phyloP scores from a whole-genome alignment of 2,329 filamentous ascomycete genomes.

The Acephala macrosclerotiorum region DNA sequence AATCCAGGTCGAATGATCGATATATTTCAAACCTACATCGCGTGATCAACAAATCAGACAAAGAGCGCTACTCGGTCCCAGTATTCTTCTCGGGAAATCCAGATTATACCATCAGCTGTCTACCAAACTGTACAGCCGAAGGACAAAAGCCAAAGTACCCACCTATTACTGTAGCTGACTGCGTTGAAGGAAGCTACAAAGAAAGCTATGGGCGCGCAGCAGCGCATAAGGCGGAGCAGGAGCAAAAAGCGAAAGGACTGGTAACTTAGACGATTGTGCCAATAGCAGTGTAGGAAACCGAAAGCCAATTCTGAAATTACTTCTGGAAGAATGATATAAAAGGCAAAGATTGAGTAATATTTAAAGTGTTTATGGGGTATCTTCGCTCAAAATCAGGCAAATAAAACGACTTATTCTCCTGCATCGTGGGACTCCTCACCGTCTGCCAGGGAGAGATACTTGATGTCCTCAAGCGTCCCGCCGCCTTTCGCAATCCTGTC shows the following conservation, averaged over 20 bases:
- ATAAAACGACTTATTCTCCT: background rate
- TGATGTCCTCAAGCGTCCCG: constrained; percentile 31
- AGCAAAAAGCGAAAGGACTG: background rate
- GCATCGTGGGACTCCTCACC: background rate
- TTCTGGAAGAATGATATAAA: background rate
- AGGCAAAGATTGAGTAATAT: background rate
- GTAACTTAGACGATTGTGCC: background rate
- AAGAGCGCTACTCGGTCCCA: constrained; percentile 16
- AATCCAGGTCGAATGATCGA: constrained; percentile 14
- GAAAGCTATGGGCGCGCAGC: constrained; percentile 53
- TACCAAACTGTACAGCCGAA: constrained; percentile 49
- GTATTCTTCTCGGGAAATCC: constrained; percentile 51
- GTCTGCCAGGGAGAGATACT: constrained; percentile 22
- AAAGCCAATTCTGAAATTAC: background rate
- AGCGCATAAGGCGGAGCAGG: constrained; percentile 45
- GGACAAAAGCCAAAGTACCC: constrained; percentile 49
- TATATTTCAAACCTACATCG: constrained; percentile 18
- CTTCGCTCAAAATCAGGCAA: constrained; percentile 2
- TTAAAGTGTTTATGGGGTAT: constrained; percentile 1
- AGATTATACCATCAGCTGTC: constrained; percentile 51
- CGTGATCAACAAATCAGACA: constrained; percentile 13
- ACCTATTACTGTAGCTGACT: constrained; percentile 51
- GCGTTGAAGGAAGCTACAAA: constrained; percentile 49
- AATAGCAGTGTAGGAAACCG: background rate
- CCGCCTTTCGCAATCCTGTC: constrained; percentile 43